These are phyloP conservation scores for Sisymbrium altissimum DNA, from an alignment of 345 rosid genomes.

Conservation along the genomic window DNA sequence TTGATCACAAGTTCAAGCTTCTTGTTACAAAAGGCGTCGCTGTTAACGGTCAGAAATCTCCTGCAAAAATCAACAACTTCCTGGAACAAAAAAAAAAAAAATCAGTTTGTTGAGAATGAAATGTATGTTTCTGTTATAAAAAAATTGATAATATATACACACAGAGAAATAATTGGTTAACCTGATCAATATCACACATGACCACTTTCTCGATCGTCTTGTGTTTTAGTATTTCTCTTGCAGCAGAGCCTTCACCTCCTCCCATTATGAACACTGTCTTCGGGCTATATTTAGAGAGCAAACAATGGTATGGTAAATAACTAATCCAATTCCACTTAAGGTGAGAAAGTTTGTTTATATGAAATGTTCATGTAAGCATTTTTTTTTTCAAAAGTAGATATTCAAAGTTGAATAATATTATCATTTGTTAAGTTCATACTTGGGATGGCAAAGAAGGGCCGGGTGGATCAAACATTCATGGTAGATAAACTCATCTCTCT, in stretches of 20 bases:
- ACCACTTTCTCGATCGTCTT: conserved; percentile 64
- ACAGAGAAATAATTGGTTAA: conserved; percentile 12
- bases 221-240: conserved; percentile 90
- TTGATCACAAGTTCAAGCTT: conserved; percentile 78
- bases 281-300: conserved; percentile 55
- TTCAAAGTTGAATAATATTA: neutral
- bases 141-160: neutral
- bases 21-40: conserved; percentile 68
- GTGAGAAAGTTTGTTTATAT: neutral
- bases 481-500: conserved; percentile 86
- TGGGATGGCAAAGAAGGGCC: conserved; percentile 68
- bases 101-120: conserved; percentile 4
- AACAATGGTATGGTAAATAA: neutral
- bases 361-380: neutral
- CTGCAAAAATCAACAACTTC: conserved; percentile 91
- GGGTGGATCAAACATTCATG: conserved; percentile 95
- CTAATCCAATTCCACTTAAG: neutral
- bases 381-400: neutral
- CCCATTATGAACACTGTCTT: conserved; percentile 85
- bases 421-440: conserved; percentile 28
- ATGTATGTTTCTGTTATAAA: neutral
- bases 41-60: conserved; percentile 60
- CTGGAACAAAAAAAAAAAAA: conserved; percentile 31
- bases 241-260: conserved; percentile 99
- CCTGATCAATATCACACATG: conserved; percentile 97